Percentiles rank a stretch among this genome's conserved stretches.
These are phyloP conservation scores for Saccharomycopsis javanensis DNA, from an alignment of 805 yeast genomes.

Conservation along the genomic window DNA sequence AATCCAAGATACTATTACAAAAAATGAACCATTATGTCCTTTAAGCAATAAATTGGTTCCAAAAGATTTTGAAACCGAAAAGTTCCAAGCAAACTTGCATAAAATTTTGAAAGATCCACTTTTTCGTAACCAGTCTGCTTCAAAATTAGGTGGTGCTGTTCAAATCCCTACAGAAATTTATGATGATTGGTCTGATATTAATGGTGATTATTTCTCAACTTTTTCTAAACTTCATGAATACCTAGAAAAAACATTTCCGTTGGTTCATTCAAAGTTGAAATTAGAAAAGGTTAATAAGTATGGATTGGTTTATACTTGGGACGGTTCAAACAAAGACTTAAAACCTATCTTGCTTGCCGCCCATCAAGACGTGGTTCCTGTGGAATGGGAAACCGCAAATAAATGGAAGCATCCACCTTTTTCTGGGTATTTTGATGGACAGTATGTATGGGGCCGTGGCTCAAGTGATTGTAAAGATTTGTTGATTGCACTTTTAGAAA, in stretches of 20 bases:
- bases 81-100: constrained; percentile 6
- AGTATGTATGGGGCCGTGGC: constrained; percentile 67
- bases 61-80: neutral
- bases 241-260: constrained; percentile 46
- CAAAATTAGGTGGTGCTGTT: constrained; percentile 47
- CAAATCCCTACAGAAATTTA: constrained; percentile 54
- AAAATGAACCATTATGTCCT: constrained; percentile 6
- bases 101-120: constrained; percentile 25
- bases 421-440: constrained; percentile 57
- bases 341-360: constrained; percentile 66
- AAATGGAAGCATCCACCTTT: constrained; percentile 66
- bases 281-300: constrained; percentile 50
- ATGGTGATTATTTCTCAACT: constrained; percentile 40
- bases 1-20: neutral
- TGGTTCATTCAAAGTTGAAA: constrained; percentile 37
- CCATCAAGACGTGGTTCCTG: constrained; percentile 78
- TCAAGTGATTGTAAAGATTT: constrained; percentile 65
- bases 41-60: constrained; percentile 9
- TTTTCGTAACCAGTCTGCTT: constrained; percentile 34
- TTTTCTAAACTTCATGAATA: constrained; percentile 43
- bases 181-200: constrained; percentile 35
- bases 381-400: constrained; percentile 42
- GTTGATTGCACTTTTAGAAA: constrained; percentile 55
- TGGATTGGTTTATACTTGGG: constrained; percentile 55
- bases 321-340: constrained; percentile 40